A percentile compares a stretch with the other conserved stretches of the same genome.
Evolutionary conservation across 2,329 filamentous ascomycete species (phyloP).

Genomic region (Arthrocladium fulminans): DNA sequence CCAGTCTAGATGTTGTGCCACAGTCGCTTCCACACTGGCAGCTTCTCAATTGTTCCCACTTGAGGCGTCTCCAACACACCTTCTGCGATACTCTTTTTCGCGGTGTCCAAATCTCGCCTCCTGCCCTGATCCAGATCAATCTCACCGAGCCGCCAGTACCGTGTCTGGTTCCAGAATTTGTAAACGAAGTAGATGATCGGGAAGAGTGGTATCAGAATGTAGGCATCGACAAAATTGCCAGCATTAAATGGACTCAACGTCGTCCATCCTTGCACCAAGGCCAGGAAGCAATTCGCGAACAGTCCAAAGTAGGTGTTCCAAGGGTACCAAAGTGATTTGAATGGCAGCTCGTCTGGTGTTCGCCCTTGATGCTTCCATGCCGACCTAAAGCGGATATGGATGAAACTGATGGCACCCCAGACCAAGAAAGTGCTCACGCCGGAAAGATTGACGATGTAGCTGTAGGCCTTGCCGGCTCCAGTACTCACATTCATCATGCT

Average conservation of each 20-base stretch:
- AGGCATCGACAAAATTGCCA: slow-evolving; percentile 46
- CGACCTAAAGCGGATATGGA: slow-evolving; percentile 35
- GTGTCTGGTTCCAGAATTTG: slow-evolving; percentile 60
- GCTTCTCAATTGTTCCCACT: not conserved
- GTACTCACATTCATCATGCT: slow-evolving; percentile 17
- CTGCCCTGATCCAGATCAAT: slow-evolving; percentile 44
- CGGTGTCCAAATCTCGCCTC: slow-evolving; percentile 12
- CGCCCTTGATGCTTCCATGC: slow-evolving; percentile 32
- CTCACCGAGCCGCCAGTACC: slow-evolving; percentile 46
- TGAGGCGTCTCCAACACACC: not conserved
- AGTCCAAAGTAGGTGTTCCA: slow-evolving; percentile 45
- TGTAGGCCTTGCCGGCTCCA: slow-evolving; percentile 15
- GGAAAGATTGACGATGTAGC: slow-evolving; percentile 17
- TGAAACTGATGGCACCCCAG: slow-evolving; percentile 31
- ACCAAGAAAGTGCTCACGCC: slow-evolving; percentile 16
- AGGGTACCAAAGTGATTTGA: slow-evolving; percentile 41
- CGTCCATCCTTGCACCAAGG: slow-evolving; percentile 47
- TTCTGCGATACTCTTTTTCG: not conserved
- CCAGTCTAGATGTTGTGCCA: not conserved
- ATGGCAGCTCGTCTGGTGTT: slow-evolving; percentile 37
- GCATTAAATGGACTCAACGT: slow-evolving; percentile 43
- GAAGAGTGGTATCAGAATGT: slow-evolving; percentile 47
- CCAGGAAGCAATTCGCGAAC: slow-evolving; percentile 40
- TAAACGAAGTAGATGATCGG: slow-evolving; percentile 60
- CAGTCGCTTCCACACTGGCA: not conserved